phyloP scores from a whole-genome alignment of 495 filamentous ascomycete genomes.

The Astrocystis sublimbata region DNA sequence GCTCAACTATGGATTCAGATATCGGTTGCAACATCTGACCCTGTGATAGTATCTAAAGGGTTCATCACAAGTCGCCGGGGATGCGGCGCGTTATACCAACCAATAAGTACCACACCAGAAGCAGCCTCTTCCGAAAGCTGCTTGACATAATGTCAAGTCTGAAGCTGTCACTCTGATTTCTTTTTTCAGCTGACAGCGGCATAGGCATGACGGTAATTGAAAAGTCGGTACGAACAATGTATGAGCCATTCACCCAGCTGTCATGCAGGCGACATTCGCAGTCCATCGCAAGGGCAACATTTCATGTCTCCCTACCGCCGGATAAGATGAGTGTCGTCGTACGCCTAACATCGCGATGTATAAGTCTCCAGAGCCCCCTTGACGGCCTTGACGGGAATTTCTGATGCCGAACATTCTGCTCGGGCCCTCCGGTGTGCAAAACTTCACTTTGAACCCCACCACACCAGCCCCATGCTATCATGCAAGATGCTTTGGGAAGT shows the following conservation, averaged over 20 bases:
- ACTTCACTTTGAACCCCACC: background rate
- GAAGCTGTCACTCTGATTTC: too few species aligned
- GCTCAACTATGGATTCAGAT: too few species aligned
- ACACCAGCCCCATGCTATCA: background rate
- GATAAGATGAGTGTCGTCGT: background rate
- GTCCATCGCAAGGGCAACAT: background rate
- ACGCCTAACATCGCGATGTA: background rate
- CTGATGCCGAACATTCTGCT: background rate
- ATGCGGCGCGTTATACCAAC: background rate
- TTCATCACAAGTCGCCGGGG: background rate
- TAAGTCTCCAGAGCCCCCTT: too few species aligned
- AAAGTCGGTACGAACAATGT: slow-evolving; percentile 1
- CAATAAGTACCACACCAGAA: background rate
- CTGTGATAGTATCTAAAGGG: too few species aligned
- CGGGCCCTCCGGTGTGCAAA: background rate
- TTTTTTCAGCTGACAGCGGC: too few species aligned
- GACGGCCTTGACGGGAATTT: background rate
- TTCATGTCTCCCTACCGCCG: background rate
- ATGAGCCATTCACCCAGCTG: slow-evolving; percentile 9
- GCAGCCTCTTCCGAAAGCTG: background rate
- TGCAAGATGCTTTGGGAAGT: slow-evolving; percentile 1
- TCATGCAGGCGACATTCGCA: background rate
- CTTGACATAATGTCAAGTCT: background rate
- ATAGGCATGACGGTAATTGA: too few species aligned
- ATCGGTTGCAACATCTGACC: background rate